Conservation (phyloP, 805 yeast genomes). For the Ogataea trehaloabstinens region DNA sequence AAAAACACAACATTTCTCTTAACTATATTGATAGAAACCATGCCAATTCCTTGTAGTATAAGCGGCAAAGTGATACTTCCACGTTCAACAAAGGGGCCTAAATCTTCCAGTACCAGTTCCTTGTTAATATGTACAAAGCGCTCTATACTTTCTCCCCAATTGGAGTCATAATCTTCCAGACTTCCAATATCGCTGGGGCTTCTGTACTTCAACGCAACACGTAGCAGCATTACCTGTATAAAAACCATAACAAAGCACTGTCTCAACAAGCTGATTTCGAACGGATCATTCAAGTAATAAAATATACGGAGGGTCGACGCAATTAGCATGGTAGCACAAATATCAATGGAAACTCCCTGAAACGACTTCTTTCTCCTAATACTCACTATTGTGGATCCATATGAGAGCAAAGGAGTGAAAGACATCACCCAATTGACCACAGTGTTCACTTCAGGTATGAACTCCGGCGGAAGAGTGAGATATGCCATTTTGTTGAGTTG, state of each 20-base stretch:
- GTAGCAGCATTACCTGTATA: conserved; percentile 65
- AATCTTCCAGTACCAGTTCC: conserved; percentile 6
- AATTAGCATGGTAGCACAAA: conserved; percentile 86
- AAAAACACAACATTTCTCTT: conserved; percentile 9
- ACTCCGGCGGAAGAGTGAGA: conserved; percentile 30
- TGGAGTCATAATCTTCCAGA: conserved; percentile 31
- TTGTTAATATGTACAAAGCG: conserved; percentile 18
- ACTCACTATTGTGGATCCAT: conserved; percentile 76
- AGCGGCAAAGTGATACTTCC: conserved; percentile 13
- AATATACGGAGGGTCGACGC: conserved; percentile 71
- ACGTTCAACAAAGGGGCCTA: conserved; percentile 10
- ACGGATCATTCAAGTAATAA: conserved; percentile 77
- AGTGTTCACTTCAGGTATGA: conserved; percentile 32
- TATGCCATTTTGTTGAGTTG: conserved; percentile 26
- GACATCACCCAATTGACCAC: conserved; percentile 65
- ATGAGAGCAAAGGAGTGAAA: conserved; percentile 81
- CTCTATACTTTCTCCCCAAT: conserved; percentile 32
- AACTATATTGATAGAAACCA: conserved; percentile 11
- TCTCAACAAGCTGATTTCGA: conserved; percentile 71
- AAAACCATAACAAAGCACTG: conserved; percentile 85
- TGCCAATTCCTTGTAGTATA: conserved; percentile 8
- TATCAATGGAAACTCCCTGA: conserved; percentile 84
- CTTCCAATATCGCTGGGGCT: conserved; percentile 38
- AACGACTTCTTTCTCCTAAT: conserved; percentile 64
- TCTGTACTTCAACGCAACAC: conserved; percentile 60